These are phyloP conservation scores for Exophiala phaeomuriformis DNA, from an alignment of 2,329 filamentous ascomycete species.

Conservation along the genomic window DNA sequence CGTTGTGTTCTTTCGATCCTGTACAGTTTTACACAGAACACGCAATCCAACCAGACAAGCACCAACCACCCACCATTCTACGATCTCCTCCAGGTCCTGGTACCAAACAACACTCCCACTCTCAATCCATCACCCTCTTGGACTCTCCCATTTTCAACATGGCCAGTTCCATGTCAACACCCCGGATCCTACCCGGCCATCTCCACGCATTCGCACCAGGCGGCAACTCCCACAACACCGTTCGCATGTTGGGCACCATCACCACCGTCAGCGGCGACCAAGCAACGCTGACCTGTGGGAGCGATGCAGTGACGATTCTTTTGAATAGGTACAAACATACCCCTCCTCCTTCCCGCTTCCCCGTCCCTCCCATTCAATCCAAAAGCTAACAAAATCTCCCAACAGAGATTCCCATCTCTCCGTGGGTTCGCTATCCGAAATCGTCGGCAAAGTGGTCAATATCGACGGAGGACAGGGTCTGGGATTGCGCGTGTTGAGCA, in stretches of 20 bases:
- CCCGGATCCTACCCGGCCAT: conserved; percentile 73
- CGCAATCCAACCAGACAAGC: too few relatives aligned
- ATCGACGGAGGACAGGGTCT: conserved; percentile 38
- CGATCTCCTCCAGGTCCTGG: neutral
- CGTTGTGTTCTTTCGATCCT: too few relatives aligned
- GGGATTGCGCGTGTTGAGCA: conserved; percentile 37
- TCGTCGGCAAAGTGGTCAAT: conserved; percentile 41
- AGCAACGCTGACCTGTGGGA: conserved; percentile 68
- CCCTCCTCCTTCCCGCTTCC: too few relatives aligned
- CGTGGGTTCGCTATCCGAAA: conserved; percentile 40
- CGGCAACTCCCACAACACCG: conserved; percentile 51
- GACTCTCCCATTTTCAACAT: conserved; percentile 6
- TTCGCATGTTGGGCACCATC: conserved; percentile 82
- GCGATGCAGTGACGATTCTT: conserved; percentile 63
- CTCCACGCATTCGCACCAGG: conserved; percentile 66
- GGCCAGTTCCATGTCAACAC: conserved; percentile 55
- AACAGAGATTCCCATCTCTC: conserved; percentile 36
- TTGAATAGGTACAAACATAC: conserved; percentile 50
- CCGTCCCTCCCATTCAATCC: too few relatives aligned
- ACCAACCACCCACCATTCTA: too few relatives aligned
- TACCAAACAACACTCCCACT: neutral
- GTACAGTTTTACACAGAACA: too few relatives aligned
- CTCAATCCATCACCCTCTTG: neutral
- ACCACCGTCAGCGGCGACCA: conserved; percentile 71
- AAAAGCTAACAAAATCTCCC: neutral